A percentile compares a stretch with the other conserved stretches of the same genome.
phyloP scores from a whole-genome alignment of 495 filamentous ascomycete species.

The Echria macrotheca region DNA sequence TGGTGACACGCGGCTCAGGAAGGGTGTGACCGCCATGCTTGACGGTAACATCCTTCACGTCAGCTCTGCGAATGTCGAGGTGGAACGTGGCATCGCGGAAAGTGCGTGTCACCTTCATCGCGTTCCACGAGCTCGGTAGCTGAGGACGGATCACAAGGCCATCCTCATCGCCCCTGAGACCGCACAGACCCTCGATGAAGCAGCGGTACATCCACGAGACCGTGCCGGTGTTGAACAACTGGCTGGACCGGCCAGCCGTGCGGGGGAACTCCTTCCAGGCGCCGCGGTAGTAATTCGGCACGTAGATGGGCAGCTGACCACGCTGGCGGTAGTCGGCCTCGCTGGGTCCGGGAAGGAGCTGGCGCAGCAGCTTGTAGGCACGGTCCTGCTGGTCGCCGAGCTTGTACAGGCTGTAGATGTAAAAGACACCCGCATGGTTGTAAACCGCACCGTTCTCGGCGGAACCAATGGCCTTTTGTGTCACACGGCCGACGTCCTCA shows the following conservation, averaged over 20 bases:
- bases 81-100: conserved; percentile 50
- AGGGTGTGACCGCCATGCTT: conserved; percentile 28
- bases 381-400: conserved; percentile 44
- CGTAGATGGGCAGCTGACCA: conserved; percentile 51
- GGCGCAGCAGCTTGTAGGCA: conserved; percentile 44
- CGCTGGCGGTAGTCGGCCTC: conserved; percentile 48
- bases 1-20: conserved; percentile 33
- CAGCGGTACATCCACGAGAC: conserved; percentile 51
- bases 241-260: conserved; percentile 49
- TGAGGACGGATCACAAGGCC: conserved; percentile 45
- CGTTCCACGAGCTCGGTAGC: conserved; percentile 43
- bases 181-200: conserved; percentile 50
- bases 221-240: conserved; percentile 54
- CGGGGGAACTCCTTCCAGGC: conserved; percentile 45
- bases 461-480: conserved; percentile 52
- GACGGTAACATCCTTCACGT: conserved; percentile 40
- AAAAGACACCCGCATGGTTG: conserved; percentile 52
- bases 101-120: conserved; percentile 41
- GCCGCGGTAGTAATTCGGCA: conserved; percentile 55
- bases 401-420: conserved; percentile 46
- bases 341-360: conserved; percentile 48
- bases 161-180: conserved; percentile 42
- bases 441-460: conserved; percentile 54
- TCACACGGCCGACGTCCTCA: conserved; percentile 54
- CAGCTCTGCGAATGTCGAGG: conserved; percentile 38